Base-by-base conservation (phyloP, 805 yeast genomes). In the Barnettozyma sucrosica region DNA sequence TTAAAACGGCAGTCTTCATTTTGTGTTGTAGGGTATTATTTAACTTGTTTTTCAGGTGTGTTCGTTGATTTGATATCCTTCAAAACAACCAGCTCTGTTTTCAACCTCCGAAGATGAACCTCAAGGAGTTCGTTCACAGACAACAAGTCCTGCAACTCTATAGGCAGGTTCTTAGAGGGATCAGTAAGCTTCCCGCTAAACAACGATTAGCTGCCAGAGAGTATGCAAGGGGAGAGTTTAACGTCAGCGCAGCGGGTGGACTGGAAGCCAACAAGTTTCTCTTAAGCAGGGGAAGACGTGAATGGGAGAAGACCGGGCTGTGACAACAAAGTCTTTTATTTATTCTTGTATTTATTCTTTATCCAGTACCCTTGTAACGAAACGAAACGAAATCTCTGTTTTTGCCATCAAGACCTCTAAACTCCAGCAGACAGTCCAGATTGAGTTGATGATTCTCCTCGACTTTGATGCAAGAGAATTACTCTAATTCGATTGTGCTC, bases 191-290 rank as follows among this genome's bases (percentile, higher is more conserved):
- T 19, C 48, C 48, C 23, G 10, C 13, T 10, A 26, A 34, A 3
- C 44, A 45, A 18, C 41, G 43, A 11, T 24, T 19, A 2, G 45
- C 43, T 18, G 36, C 46, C 36, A 37, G 21, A 14, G 24, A 13
- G 3, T 25, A 46, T n/a, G 49, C 28, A 1, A 18, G 16, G 11
- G 24, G 28, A 6, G 49, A 46, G 40, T 46, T 46, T 25, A 38
- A 43, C 14, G 41, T 46, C 7, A 18, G 32, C 3, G 49, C 46
- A 5, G 23, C 4, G 5, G 37, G 13, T 16, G 28, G 14, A 10
- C 30, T 42, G 46, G 49, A 46, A 9, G 46, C 40, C 23, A 46
- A 46, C 43, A 46, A 46, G 43, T 46, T 32, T 20, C 37, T 46
- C 7, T 14, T 46, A 7, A 25, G 30, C n/a, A 32, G 37, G n/a